Evolutionary conservation across 768 basidiomycete species (phyloP), one percentile per base, ranked within the genome.

Genomic region (Boletus sp.): DNA sequence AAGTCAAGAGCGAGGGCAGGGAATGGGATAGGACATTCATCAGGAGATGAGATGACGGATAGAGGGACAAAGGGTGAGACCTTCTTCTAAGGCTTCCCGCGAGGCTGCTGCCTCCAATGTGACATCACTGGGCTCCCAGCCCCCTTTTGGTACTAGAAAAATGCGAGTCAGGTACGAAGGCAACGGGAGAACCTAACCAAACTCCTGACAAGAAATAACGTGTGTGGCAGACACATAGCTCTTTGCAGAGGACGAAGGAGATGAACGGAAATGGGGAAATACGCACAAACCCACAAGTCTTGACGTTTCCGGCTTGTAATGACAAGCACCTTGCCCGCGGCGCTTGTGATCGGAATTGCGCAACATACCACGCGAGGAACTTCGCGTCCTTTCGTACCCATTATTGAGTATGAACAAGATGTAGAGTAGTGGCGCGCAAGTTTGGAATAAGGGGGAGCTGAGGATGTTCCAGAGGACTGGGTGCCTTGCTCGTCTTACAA

Each of bases 81-180:
- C 92, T 93, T 94, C 92, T 90, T 94, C 92, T 74, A 89, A 80
- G 77, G 92, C 92, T 85, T 94, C 92, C 74, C 92, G 83, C 68
- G 84, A 88, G 77, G 92, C 92, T 71, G 92, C 92, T 77, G 84
- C 86, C 80, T 92, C 90, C 67, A 93, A 77, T 73, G 78, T 80
- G 66, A 80, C 85, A 81, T 94, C 92, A 55, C 87, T 80, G 64
- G 84, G 77, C 75, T 94, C 92, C 87, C 87, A 94, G 70, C 92
- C 92, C 73, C 92, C 92, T 79, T 94, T 94, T n/a, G 92, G 92
- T 67, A 94, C 92, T 93, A 69, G 53, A 57, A 54, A 58, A 47
- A 50, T 28, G 9, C 29, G 54, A 29, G 59, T 58, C 45, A 60
- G 62, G 35, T 28, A 17, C n/a, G 36, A 45, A 47, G 50, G 24